phyloP scores from a whole-genome alignment of 2,329 filamentous ascomycete genomes.

The Furcasterigmium sp. region DNA sequence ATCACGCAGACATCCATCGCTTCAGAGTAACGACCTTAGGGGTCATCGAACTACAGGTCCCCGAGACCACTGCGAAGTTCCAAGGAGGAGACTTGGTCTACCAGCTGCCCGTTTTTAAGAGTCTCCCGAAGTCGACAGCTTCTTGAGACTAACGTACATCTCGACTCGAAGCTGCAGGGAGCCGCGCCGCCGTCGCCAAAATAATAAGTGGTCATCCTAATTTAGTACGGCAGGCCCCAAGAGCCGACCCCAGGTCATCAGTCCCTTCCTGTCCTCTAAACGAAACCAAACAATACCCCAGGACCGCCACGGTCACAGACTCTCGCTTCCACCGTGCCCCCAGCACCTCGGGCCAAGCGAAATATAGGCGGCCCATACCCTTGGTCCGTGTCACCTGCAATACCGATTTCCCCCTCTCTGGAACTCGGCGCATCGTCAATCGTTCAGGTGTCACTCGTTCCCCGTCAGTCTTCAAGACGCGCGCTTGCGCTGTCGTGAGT shows the following conservation, averaged over 20 bases:
- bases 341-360: conserved; percentile 1
- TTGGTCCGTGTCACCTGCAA: background rate
- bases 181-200: background rate
- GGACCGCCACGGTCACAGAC: background rate
- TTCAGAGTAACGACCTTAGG: too few relatives aligned
- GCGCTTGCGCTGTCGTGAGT: conserved; percentile 1
- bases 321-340: background rate
- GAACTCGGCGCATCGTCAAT: conserved; percentile 1
- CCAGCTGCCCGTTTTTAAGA: too few relatives aligned
- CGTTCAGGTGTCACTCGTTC: background rate
- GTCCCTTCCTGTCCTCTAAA: background rate
- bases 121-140: too few relatives aligned
- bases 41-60: too few relatives aligned
- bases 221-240: background rate
- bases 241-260: background rate
- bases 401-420: background rate
- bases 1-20: background rate
- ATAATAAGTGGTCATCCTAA: conserved; percentile 1
- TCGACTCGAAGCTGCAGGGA: conserved; percentile 4
- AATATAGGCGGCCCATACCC: background rate
- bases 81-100: too few relatives aligned
- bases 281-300: conserved; percentile 1
- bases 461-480: conserved; percentile 1
- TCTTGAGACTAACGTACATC: too few relatives aligned
- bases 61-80: too few relatives aligned